Conservation (phyloP, 2,329 filamentous ascomycete genomes). For the Emergomyces orientalis region DNA sequence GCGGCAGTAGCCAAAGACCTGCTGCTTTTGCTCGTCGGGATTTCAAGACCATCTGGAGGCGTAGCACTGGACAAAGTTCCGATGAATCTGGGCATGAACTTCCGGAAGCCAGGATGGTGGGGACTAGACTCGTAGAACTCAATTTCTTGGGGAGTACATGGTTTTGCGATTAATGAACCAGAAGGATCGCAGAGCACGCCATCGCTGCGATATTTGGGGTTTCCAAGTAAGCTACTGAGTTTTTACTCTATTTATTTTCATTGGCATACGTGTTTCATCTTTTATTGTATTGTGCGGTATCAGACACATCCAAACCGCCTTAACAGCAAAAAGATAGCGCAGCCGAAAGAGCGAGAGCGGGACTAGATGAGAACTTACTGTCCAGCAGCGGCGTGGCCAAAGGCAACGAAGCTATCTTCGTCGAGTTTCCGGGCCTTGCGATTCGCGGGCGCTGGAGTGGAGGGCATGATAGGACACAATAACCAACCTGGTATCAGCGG, state of each 20-base stretch:
- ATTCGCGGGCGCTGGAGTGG: constrained; percentile 26
- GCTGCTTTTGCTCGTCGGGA: constrained; percentile 36
- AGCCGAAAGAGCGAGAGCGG: not conserved
- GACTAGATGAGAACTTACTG: constrained; percentile 36
- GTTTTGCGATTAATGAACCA: constrained; percentile 86
- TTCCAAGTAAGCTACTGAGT: not conserved
- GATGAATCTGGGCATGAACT: constrained; percentile 76
- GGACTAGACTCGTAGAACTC: constrained; percentile 75
- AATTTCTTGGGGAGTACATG: constrained; percentile 77
- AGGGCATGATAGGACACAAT: constrained; percentile 21
- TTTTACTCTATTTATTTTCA: not conserved
- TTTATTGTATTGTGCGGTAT: not conserved
- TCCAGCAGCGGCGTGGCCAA: constrained; percentile 40
- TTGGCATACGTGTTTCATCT: not conserved
- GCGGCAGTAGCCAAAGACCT: constrained; percentile 18
- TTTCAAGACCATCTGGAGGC: constrained; percentile 34
- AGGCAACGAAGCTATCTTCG: constrained; percentile 34
- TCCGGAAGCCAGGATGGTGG: constrained; percentile 62
- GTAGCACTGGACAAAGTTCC: constrained; percentile 66
- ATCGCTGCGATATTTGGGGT: constrained; percentile 50
- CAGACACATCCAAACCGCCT: not conserved
- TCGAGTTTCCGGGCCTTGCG: constrained; percentile 29
- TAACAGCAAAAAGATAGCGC: not conserved
- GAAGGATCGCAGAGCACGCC: constrained; percentile 78
- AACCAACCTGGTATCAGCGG: not conserved